A percentile compares a stretch with the other conserved stretches of the same genome.
phyloP scores from a whole-genome alignment of 1,139 yeast genomes.

The Yamadazyma friedrichii region DNA sequence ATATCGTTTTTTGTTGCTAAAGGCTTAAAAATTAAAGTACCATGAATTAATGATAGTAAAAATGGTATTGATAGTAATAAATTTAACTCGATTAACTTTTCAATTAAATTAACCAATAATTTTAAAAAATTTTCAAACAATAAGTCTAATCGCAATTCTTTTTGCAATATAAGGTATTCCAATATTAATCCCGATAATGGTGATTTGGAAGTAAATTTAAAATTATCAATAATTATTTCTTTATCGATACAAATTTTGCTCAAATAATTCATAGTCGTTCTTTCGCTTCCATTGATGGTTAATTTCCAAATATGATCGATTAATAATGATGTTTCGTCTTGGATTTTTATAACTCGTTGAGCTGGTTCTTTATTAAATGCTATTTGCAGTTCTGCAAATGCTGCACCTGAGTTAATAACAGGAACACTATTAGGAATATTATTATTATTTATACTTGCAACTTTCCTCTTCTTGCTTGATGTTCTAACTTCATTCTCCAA shows the following conservation, averaged over 20 bases:
- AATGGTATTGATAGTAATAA: conserved; percentile 50
- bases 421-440: background rate
- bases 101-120: conserved; percentile 36
- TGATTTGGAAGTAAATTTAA: conserved; percentile 27
- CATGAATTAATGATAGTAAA: conserved; percentile 51
- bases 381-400: background rate
- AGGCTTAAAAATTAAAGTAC: conserved; percentile 54
- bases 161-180: conserved; percentile 40
- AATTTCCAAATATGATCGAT: conserved; percentile 38
- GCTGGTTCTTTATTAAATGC: background rate
- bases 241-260: conserved; percentile 43
- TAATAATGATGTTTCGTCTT: conserved; percentile 35
- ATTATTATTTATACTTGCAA: background rate
- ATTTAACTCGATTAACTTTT: conserved; percentile 22
- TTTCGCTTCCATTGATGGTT: conserved; percentile 48
- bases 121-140: conserved; percentile 40
- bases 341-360: conserved; percentile 23
- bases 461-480: conserved; percentile 5
- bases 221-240: conserved; percentile 30
- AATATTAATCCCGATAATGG: conserved; percentile 33
- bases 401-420: background rate
- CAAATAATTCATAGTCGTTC: conserved; percentile 50
- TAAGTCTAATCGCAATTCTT: conserved; percentile 43
- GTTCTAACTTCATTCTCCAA: conserved; percentile 40
- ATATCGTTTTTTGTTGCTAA: conserved; percentile 47